phyloP scores from a whole-genome alignment of 768 basidiomycete species.

The Auricularia cornea region DNA sequence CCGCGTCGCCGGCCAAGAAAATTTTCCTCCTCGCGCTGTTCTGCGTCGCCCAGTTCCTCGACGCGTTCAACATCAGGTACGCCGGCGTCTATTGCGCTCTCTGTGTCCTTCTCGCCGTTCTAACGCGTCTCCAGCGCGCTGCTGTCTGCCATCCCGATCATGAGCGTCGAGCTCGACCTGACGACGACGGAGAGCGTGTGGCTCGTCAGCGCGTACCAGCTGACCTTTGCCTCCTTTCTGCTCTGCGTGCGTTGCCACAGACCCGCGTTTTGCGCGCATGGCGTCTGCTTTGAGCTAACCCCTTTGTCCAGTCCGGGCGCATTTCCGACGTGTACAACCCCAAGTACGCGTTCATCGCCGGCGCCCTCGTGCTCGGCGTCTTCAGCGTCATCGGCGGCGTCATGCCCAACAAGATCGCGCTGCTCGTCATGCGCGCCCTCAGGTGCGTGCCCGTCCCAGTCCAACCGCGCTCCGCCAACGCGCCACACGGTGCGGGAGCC shows the following conservation, averaged over 20 bases:
- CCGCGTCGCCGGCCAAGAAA: neutral
- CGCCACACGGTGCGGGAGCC: neutral
- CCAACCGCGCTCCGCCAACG: neutral
- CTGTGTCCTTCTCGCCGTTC: constrained; percentile 17
- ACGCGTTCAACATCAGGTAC: neutral
- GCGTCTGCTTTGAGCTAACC: too few species aligned
- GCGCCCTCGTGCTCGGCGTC: constrained; percentile 33
- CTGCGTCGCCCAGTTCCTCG: neutral
- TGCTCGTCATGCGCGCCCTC: constrained; percentile 45
- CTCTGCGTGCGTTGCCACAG: constrained; percentile 28
- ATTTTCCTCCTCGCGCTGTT: neutral
- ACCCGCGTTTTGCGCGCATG: too few species aligned
- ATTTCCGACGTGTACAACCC: neutral
- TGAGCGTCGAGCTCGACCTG: constrained; percentile 18
- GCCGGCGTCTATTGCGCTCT: constrained; percentile 44
- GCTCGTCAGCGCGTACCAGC: constrained; percentile 29
- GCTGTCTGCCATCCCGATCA: constrained; percentile 25
- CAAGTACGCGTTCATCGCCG: constrained; percentile 29
- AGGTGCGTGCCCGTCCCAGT: constrained; percentile 22
- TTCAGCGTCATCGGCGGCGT: constrained; percentile 42
- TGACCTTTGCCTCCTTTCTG: constrained; percentile 28
- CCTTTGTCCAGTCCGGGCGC: neutral
- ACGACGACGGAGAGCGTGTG: constrained; percentile 21
- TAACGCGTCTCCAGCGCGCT: constrained; percentile 19
- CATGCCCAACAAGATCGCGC: constrained; percentile 33